Conservation (phyloP, 129 eudicot species). For the Artemisia annua region DNA sequence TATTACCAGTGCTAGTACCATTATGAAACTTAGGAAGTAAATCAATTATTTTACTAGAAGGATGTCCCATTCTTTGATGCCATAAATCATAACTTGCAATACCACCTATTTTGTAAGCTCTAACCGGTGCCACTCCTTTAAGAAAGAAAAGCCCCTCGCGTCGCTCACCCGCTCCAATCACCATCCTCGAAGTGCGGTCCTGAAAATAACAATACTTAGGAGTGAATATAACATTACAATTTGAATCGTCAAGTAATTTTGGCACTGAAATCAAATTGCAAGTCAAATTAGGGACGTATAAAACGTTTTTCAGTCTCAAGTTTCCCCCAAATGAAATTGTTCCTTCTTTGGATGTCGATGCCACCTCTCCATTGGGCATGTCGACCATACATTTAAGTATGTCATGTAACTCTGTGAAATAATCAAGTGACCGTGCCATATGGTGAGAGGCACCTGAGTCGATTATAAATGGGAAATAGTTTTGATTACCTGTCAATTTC, state of each 20-base stretch:
- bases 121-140: background rate
- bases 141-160: constrained; percentile 8
- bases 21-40: no score
- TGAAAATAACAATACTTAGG: constrained; percentile 7
- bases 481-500: constrained; percentile 6
- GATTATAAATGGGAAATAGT: background rate
- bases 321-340: background rate
- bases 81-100: background rate
- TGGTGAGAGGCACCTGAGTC: constrained; percentile 8
- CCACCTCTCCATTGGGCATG: background rate
- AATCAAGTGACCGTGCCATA: background rate
- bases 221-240: background rate
- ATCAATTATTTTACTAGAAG: background rate
- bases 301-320: background rate
- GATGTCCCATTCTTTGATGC: constrained; percentile 14
- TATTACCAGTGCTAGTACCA: no score
- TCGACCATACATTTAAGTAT: background rate
- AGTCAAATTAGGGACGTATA: background rate
- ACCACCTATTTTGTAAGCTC: background rate
- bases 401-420: background rate
- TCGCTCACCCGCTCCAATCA: constrained; percentile 30
- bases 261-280: constrained; percentile 10
- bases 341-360: background rate
- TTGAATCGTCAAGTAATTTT: constrained; percentile 4
- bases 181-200: constrained; percentile 26